A percentile compares a stretch with the other conserved stretches of the same genome.
Conservation (phyloP, 192 early-diverging fungal species). For the Coemansia sp. region DNA sequence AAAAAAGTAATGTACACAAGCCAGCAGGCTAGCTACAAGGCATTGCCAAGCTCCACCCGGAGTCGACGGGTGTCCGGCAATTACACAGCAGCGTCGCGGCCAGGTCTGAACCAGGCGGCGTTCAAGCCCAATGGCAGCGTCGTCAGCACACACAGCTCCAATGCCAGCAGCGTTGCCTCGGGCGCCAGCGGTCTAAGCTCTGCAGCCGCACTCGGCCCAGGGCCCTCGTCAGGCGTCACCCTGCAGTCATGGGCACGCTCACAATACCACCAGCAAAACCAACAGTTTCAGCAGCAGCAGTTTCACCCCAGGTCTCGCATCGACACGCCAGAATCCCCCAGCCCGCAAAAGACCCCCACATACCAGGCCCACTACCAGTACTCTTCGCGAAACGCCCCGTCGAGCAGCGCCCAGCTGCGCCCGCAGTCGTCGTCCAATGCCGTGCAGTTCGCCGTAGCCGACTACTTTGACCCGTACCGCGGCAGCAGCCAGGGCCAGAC, state of each 20-base stretch:
- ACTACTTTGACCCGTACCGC: constrained; percentile 51
- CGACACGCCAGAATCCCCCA: neutral
- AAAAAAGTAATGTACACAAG: constrained; percentile 47
- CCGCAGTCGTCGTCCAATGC: constrained; percentile 21
- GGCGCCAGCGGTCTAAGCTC: neutral
- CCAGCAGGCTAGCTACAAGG: constrained; percentile 41
- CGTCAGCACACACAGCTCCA: constrained; percentile 4
- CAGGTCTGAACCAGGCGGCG: constrained; percentile 34
- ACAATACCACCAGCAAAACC: constrained; percentile 28
- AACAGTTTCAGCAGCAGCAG: constrained; percentile 12
- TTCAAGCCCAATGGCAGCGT: constrained; percentile 17
- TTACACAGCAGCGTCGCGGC: constrained; percentile 19
- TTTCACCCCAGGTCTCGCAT: neutral
- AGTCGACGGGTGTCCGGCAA: constrained; percentile 43
- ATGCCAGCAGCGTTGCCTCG: neutral
- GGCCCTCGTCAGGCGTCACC: constrained; percentile 12
- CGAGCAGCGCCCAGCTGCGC: constrained; percentile 6
- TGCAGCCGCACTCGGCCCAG: neutral
- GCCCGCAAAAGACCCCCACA: constrained; percentile 15
- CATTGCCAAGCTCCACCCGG: constrained; percentile 46
- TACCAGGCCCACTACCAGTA: constrained; percentile 44
- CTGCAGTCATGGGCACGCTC: constrained; percentile 49
- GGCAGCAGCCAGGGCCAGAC: constrained; percentile 32
- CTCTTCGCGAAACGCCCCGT: neutral
- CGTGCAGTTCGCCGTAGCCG: constrained; percentile 30